Evolutionary conservation across 2,329 filamentous ascomycete species (phyloP), one percentile per base, ranked within the genome.

Genomic region (Fragosphaeria purpurea): DNA sequence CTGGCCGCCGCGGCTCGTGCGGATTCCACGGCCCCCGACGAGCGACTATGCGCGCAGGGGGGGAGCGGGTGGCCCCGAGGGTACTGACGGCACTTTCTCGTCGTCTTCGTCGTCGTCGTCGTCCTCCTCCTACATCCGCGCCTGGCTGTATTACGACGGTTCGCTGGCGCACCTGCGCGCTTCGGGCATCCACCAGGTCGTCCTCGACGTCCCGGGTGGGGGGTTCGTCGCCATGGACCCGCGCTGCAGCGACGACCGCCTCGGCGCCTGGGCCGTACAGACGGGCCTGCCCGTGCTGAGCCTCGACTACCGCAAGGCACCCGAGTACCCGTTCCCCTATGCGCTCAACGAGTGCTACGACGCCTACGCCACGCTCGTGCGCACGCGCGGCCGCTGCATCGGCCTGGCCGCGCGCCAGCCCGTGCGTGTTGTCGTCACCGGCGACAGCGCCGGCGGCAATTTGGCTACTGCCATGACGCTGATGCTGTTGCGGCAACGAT

Each of bases 221-320:
- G 93, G 93, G 0, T 98, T 94, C 57, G 90, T 98, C 10, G 90
- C 93, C 13, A 98, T 98, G 93, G 83, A 88, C 52, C 93, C 93
- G n/a, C 75, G 93, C 44, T 87, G 85, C 60, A 89, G 94, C 60
- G 93, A 98, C 62, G 93, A 98, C 66, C 95, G 94, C 66, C 73
- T 98, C 13, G 80, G 95, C 58, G 82, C 86, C 2, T 98, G 93
- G 93, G 88, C 93, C 0, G 86, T 85, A 12, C 90, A 86, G 65
- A 87, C 87, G 0, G 88, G 89, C 0, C 65, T 95, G n/a, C 91
- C 93, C 0, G 77, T 98, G 6, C 69, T 98, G 50, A 95, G 91
- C 59, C 68, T 98, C 52, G 89, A 98, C 62, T 98, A 98, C 68
- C 80, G 78, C 58, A 93, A 93, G 63, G 88, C 88, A 0, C 88